phyloP scores from a whole-genome alignment of 2,329 filamentous ascomycete genomes.

The Ceratocystis smalleyi region DNA sequence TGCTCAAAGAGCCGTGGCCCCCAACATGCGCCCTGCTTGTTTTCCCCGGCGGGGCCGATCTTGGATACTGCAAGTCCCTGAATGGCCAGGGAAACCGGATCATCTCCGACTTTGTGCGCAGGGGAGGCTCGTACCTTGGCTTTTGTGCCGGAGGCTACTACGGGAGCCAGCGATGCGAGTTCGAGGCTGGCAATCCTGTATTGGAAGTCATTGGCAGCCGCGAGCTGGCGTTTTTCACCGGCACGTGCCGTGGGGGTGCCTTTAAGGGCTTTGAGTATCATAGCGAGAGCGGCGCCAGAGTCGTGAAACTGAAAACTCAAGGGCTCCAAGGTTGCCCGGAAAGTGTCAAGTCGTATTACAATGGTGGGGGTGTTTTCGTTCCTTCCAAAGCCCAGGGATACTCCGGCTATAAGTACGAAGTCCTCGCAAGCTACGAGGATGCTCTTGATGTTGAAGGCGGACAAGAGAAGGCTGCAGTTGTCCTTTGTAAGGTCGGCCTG shows the following conservation, averaged over 20 bases:
- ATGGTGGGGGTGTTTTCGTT: slow-evolving; percentile 87
- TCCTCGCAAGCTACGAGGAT: slow-evolving; percentile 67
- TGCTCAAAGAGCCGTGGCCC: slow-evolving; percentile 86
- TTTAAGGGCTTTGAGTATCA: slow-evolving; percentile 83
- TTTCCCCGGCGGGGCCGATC: slow-evolving; percentile 84
- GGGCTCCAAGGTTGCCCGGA: slow-evolving; percentile 41
- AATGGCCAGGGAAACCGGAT: slow-evolving; percentile 76
- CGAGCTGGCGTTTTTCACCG: slow-evolving; percentile 80
- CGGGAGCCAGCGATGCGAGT: slow-evolving; percentile 66
- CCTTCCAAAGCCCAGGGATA: slow-evolving; percentile 37
- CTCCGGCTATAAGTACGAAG: slow-evolving; percentile 40
- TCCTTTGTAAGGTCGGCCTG: slow-evolving; percentile 69
- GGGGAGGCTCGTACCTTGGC: slow-evolving; percentile 73
- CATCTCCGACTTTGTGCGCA: slow-evolving; percentile 72
- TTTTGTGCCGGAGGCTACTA: slow-evolving; percentile 95
- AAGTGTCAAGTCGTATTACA: slow-evolving; percentile 68
- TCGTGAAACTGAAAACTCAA: slow-evolving; percentile 49
- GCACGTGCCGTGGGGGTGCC: slow-evolving; percentile 68
- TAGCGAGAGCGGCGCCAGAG: slow-evolving; percentile 69
- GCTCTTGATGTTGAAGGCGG: slow-evolving; percentile 63
- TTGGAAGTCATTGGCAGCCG: slow-evolving; percentile 75
- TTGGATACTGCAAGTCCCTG: slow-evolving; percentile 74
- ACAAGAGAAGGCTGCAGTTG: slow-evolving; percentile 56
- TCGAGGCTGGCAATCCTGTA: slow-evolving; percentile 59
- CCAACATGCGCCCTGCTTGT: slow-evolving; percentile 77